Conservation (phyloP, 306 rosid species). For the Astragalus glycyphyllos region DNA sequence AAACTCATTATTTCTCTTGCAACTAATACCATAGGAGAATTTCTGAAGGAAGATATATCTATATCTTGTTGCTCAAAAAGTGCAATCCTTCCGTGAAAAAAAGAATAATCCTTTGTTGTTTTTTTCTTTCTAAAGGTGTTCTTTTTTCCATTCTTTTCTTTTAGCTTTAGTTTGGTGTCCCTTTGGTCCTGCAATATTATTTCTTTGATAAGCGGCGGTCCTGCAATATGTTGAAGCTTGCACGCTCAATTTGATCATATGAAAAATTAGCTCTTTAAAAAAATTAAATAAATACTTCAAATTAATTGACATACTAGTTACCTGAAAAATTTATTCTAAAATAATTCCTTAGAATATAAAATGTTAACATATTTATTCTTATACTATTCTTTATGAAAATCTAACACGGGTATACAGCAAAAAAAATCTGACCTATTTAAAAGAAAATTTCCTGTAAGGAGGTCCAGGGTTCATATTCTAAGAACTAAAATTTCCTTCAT, state of each 20-base stretch:
- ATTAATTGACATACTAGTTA: too few relatives aligned
- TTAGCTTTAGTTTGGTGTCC: background rate
- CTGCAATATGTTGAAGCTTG: background rate
- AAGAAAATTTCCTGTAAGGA: background rate
- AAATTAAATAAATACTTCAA: too few relatives aligned
- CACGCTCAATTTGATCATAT: background rate
- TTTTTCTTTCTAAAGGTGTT: background rate
- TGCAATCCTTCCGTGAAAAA: background rate
- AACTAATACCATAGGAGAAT: background rate
- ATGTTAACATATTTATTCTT: too few relatives aligned
- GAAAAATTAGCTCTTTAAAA: background rate
- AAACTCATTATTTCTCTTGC: background rate
- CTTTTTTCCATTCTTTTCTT: background rate
- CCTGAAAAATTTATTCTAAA: too few relatives aligned
- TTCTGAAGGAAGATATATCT: slow-evolving; percentile 44
- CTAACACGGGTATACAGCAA: too few relatives aligned
- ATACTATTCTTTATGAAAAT: too few relatives aligned
- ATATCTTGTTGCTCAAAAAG: background rate
- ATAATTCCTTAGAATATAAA: too few relatives aligned
- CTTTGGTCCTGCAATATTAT: background rate
- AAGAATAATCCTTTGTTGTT: background rate
- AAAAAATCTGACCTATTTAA: too few relatives aligned
- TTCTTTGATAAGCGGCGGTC: background rate
- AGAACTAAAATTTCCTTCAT: too few relatives aligned
- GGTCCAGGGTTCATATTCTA: too few relatives aligned